A percentile compares a stretch with the other conserved stretches of the same genome.
Conservation (phyloP, 2,329 filamentous ascomycete species). For the Dryadomyces quercus-mongolicae region DNA sequence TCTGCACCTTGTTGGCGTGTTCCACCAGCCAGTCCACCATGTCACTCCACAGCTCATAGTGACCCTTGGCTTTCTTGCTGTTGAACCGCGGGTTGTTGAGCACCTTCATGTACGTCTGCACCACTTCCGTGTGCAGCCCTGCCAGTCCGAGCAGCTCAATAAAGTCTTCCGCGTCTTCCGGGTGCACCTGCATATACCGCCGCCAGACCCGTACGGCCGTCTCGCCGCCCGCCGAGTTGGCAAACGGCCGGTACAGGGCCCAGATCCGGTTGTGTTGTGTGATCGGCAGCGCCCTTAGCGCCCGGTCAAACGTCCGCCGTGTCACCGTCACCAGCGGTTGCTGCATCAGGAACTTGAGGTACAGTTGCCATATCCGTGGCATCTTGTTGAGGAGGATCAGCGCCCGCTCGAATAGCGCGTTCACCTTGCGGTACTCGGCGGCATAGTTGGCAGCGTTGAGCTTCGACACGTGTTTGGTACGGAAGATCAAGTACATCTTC, state of each 20-base stretch:
- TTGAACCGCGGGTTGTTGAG: constrained; percentile 83
- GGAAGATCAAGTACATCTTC: constrained; percentile 91
- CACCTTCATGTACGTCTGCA: constrained; percentile 81
- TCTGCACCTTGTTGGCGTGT: constrained; percentile 76
- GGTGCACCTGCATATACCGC: constrained; percentile 93
- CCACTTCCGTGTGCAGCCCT: constrained; percentile 79
- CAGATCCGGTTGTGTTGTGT: constrained; percentile 95
- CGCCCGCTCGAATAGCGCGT: constrained; percentile 84
- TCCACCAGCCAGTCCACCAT: constrained; percentile 92
- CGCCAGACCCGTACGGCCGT: constrained; percentile 91
- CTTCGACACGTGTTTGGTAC: constrained; percentile 67
- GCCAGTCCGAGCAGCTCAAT: constrained; percentile 78
- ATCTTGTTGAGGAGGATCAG: constrained; percentile 95
- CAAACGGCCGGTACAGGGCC: constrained; percentile 83
- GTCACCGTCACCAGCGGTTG: constrained; percentile 87
- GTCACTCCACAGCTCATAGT: constrained; percentile 94
- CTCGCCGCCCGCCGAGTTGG: constrained; percentile 76
- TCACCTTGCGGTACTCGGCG: constrained; percentile 83
- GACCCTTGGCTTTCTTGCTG: constrained; percentile 88
- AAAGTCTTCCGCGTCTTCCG: constrained; percentile 89
- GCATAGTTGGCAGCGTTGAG: constrained; percentile 73
- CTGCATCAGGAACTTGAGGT: constrained; percentile 76
- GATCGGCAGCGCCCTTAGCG: constrained; percentile 79
- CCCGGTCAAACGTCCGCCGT: constrained; percentile 80
- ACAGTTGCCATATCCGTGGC: constrained; percentile 98